Conservation (phyloP, 805 yeast species). For the Starmera pachycereana region DNA sequence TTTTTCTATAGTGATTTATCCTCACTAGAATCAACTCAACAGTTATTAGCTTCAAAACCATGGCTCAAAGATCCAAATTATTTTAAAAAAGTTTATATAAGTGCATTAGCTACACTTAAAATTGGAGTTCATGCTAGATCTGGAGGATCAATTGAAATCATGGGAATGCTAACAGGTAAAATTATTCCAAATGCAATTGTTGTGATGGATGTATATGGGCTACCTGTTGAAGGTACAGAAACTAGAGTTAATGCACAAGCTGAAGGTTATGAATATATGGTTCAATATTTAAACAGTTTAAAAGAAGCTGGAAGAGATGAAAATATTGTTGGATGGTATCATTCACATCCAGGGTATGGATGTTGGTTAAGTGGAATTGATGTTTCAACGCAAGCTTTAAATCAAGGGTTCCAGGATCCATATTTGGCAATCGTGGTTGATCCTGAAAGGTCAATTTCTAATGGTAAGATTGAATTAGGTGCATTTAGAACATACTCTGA, state of each 20-base stretch:
- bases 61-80: slow-evolving; percentile 51
- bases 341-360: slow-evolving; percentile 97
- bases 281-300: slow-evolving; percentile 55
- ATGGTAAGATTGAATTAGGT: slow-evolving; percentile 71
- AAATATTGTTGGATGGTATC: slow-evolving; percentile 94
- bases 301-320: slow-evolving; percentile 43
- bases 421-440: slow-evolving; percentile 83
- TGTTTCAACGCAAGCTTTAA: slow-evolving; percentile 77
- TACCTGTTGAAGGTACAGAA: slow-evolving; percentile 95
- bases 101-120: slow-evolving; percentile 62
- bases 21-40: slow-evolving; percentile 5
- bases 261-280: slow-evolving; percentile 95
- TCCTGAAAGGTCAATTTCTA: slow-evolving; percentile 55
- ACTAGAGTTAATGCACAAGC: slow-evolving; percentile 90
- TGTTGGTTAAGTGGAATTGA: slow-evolving; percentile 94
- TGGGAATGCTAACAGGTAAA: slow-evolving; percentile 91
- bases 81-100: slow-evolving; percentile 52
- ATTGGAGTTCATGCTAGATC: slow-evolving; percentile 72
- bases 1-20: slow-evolving; percentile 8
- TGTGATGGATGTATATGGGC: slow-evolving; percentile 71
- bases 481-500: slow-evolving; percentile 71
- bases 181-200: slow-evolving; percentile 44
- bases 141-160: slow-evolving; percentile 83
- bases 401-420: slow-evolving; percentile 87
- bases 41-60: slow-evolving; percentile 27